phyloP scores from a whole-genome alignment of 306 rosid species.

The Malus orientalis region DNA sequence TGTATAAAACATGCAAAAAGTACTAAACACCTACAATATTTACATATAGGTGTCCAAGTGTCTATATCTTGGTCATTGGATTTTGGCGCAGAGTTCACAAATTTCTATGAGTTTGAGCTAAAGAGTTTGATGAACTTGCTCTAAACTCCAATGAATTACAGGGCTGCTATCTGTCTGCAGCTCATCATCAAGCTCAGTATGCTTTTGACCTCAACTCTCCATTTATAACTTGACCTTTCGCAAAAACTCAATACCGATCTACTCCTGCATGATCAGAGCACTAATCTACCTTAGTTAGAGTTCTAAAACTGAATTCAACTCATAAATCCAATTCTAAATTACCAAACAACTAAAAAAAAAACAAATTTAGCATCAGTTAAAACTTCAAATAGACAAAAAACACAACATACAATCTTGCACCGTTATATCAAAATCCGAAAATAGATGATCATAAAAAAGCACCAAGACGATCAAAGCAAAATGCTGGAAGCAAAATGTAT shows the following conservation, averaged over 20 bases:
- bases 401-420: background rate
- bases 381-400: background rate
- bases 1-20: no score
- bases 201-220: slow-evolving; percentile 92
- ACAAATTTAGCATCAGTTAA: background rate
- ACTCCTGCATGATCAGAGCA: slow-evolving; percentile 31
- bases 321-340: background rate
- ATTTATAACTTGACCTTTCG: slow-evolving; percentile 28
- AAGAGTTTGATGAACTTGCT: no score
- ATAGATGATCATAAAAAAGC: background rate
- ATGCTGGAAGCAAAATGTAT: background rate
- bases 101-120: no score
- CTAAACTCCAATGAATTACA: slow-evolving; percentile 35
- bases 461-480: background rate
- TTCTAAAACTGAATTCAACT: background rate
- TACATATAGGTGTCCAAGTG: no score
- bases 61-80: no score
- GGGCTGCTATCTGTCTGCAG: slow-evolving; percentile 76
- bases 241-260: slow-evolving; percentile 13
- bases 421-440: background rate
- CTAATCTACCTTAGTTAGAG: background rate
- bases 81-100: no score
- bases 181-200: slow-evolving; percentile 63
- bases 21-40: no score
- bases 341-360: no score